Conservation (phyloP, 805 yeast genomes). For the Candida germanica region DNA sequence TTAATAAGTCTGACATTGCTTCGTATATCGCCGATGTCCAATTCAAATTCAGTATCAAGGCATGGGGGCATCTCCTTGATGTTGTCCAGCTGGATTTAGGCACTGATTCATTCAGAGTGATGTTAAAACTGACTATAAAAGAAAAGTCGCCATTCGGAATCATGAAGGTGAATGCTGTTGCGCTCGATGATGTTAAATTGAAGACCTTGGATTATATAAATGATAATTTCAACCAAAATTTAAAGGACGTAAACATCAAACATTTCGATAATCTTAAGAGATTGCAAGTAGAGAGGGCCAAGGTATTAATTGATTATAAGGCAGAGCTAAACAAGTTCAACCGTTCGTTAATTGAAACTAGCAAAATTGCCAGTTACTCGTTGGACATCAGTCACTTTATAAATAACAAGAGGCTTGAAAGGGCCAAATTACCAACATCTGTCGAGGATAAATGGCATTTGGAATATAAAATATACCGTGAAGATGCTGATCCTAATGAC, state of each 20-base stretch:
- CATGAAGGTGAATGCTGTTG: constrained; percentile 29
- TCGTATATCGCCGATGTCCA: constrained; percentile 62
- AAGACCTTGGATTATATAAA: constrained; percentile 22
- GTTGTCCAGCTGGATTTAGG: constrained; percentile 25
- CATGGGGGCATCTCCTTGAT: constrained; percentile 41
- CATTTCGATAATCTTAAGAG: background rate
- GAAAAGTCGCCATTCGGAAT: constrained; percentile 2
- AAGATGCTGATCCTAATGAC: constrained; percentile 7
- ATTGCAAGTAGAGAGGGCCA: background rate
- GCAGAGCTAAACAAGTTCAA: constrained; percentile 5
- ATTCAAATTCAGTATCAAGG: constrained; percentile 54
- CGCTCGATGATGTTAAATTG: constrained; percentile 21
- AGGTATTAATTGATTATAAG: constrained; percentile 1
- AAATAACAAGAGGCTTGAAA: constrained; percentile 3
- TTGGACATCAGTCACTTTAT: constrained; percentile 4
- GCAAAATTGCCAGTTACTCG: constrained; percentile 5
- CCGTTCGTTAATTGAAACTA: background rate
- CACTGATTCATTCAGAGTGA: constrained; percentile 8
- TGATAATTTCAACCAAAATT: constrained; percentile 9
- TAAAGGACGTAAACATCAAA: background rate
- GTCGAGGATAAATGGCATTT: constrained; percentile 21
- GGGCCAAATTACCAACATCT: constrained; percentile 16
- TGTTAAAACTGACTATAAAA: constrained; percentile 10
- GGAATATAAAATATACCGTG: constrained; percentile 17
- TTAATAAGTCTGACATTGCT: constrained; percentile 27